Evolutionary conservation across 2,329 filamentous ascomycete genomes (phyloP).

Genomic region (Trichoderma afroharzianum): DNA sequence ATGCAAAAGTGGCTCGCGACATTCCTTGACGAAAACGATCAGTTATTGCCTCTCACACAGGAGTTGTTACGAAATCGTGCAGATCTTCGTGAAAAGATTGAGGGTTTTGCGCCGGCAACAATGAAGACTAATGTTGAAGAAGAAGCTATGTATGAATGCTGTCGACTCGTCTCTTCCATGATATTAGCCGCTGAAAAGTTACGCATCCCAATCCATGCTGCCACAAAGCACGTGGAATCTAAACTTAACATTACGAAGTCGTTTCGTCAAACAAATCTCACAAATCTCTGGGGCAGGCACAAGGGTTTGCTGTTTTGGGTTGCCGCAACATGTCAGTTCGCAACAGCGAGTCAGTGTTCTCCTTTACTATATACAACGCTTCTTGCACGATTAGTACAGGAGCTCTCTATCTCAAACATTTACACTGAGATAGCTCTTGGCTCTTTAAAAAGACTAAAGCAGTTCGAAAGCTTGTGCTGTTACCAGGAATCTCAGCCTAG

Average conservation of each 20-base stretch:
- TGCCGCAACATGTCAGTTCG: background rate
- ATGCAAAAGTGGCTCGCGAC: background rate
- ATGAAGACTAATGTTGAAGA: background rate
- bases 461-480: background rate
- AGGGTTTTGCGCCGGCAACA: background rate
- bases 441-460: background rate
- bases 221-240: background rate
- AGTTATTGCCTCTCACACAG: background rate
- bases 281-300: background rate
- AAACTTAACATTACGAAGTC: background rate
- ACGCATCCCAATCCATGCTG: background rate
- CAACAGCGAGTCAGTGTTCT: background rate
- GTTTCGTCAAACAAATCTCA: background rate
- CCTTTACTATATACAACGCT: background rate
- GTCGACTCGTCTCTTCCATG: background rate
- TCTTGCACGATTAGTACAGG: background rate
- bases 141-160: background rate
- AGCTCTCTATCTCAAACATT: background rate
- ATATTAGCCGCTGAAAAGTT: background rate
- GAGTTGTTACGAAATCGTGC: background rate
- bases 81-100: background rate
- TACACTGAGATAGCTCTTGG: background rate
- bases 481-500: background rate
- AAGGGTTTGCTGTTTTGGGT: background rate
- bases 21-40: background rate